Percentiles rank a stretch among this genome's conserved stretches.
phyloP scores from a whole-genome alignment of 768 basidiomycete genomes.

The Auriculariales sp. region DNA sequence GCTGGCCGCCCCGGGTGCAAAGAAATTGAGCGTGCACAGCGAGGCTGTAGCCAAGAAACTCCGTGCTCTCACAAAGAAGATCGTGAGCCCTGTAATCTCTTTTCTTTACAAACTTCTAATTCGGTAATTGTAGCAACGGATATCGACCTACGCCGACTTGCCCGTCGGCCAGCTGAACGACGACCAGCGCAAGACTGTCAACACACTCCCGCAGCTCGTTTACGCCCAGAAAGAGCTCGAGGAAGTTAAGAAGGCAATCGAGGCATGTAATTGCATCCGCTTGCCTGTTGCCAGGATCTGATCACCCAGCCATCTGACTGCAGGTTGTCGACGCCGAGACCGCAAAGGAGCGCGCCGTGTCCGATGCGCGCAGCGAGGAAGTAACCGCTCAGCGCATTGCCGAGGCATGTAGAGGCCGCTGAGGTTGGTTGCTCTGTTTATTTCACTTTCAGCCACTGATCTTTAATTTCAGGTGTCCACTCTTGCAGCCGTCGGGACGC shows the following conservation, averaged over 20 bases:
- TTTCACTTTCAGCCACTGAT: no score
- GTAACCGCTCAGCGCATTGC: constrained; percentile 39
- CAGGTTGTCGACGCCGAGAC: constrained; percentile 54
- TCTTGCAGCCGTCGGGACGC: no score
- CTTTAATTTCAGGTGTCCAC: no score
- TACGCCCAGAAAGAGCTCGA: constrained; percentile 68
- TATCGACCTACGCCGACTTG: constrained; percentile 53
- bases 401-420: constrained; percentile 38
- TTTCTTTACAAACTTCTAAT: background rate
- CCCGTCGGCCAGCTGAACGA: constrained; percentile 67
- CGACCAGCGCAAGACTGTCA: constrained; percentile 67
- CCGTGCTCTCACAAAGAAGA: background rate
- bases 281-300: background rate
- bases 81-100: background rate
- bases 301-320: background rate
- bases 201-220: constrained; percentile 61
- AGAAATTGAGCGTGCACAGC: constrained; percentile 52
- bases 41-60: constrained; percentile 21
- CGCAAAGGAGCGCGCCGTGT: constrained; percentile 36
- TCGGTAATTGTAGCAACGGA: constrained; percentile 38
- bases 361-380: constrained; percentile 42
- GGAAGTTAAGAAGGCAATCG: constrained; percentile 72
- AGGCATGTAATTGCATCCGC: constrained; percentile 33
- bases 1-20: constrained; percentile 9
- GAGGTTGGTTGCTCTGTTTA: constrained; percentile 31